phyloP scores from a whole-genome alignment of 768 basidiomycete species.

The Cystofilobasidium bisporidii region DNA sequence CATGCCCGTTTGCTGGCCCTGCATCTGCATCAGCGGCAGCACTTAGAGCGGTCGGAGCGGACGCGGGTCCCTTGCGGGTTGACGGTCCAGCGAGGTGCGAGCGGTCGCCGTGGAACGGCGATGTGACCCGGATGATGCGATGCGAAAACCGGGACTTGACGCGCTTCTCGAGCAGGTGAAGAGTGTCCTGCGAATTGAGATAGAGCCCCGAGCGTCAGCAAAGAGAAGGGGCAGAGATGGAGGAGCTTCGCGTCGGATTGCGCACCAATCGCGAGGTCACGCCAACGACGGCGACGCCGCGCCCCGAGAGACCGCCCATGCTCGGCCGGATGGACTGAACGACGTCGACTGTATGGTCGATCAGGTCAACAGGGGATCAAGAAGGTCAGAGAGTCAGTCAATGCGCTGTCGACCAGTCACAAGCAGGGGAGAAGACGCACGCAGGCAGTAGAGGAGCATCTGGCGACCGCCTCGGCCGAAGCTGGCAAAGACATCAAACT shows the following conservation, averaged over 20 bases:
- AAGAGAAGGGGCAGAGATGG: neutral
- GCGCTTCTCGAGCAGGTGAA: slow-evolving; percentile 83
- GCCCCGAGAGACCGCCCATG: slow-evolving; percentile 43
- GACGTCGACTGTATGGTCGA: slow-evolving; percentile 59
- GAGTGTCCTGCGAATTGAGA: slow-evolving; percentile 50
- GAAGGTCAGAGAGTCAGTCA: neutral
- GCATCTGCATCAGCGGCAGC: slow-evolving; percentile 6
- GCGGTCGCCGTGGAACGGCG: slow-evolving; percentile 42
- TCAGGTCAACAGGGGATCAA: neutral
- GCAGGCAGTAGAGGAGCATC: slow-evolving; percentile 81
- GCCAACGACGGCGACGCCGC: slow-evolving; percentile 72
- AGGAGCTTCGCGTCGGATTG: neutral
- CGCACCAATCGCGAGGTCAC: slow-evolving; percentile 62
- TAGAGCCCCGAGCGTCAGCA: neutral
- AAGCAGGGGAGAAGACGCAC: slow-evolving; percentile 31
- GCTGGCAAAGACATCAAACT: slow-evolving; percentile 83
- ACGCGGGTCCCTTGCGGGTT: slow-evolving; percentile 47
- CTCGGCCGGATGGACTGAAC: slow-evolving; percentile 55
- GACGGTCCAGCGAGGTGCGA: slow-evolving; percentile 42
- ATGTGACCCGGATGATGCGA: slow-evolving; percentile 67
- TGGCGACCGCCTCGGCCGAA: slow-evolving; percentile 67
- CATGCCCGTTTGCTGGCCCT: slow-evolving; percentile 15
- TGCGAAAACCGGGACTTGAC: slow-evolving; percentile 97
- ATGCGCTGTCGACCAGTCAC: too few relatives aligned
- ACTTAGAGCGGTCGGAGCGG: slow-evolving; percentile 38